Percentiles rank a stretch among this genome's conserved stretches.
Evolutionary conservation across 352 stramenopile species (phyloP).

Genomic region (Bremia lactucae): DNA sequence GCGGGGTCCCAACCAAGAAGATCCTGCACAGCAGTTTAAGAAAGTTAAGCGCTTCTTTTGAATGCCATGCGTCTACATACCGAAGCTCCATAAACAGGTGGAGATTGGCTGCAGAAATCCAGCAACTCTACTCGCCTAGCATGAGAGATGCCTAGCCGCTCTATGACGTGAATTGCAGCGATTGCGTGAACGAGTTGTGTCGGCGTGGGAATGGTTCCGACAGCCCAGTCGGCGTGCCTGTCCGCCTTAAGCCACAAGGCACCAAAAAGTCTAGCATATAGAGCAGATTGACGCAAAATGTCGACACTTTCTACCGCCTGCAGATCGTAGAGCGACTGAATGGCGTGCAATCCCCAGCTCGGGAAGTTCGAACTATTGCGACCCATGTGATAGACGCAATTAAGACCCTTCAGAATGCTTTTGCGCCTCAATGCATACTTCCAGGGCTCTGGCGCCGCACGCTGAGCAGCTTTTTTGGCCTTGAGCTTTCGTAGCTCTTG

Average conservation of each 20-base stretch:
- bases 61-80: slow-evolving; percentile 12
- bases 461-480: slow-evolving; percentile 58
- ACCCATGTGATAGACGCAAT: slow-evolving; percentile 31
- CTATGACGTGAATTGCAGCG: slow-evolving; percentile 56
- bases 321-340: slow-evolving; percentile 58
- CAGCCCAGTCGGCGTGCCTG: slow-evolving; percentile 32
- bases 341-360: slow-evolving; percentile 37
- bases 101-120: slow-evolving; percentile 41
- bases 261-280: slow-evolving; percentile 49
- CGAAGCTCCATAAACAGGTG: slow-evolving; percentile 36
- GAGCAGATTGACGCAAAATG: slow-evolving; percentile 27
- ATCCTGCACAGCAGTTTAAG: slow-evolving; percentile 26
- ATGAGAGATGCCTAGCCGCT: slow-evolving; percentile 61
- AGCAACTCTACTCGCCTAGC: slow-evolving; percentile 51
- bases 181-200: slow-evolving; percentile 49
- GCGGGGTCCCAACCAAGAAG: slow-evolving; percentile 80
- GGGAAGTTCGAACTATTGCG: slow-evolving; percentile 15
- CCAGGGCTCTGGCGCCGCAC: slow-evolving; percentile 44
- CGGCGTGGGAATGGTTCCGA: slow-evolving; percentile 27
- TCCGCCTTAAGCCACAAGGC: slow-evolving; percentile 43
- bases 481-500: slow-evolving; percentile 74
- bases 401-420: slow-evolving; percentile 30
- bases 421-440: slow-evolving; percentile 37
- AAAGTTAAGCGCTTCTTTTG: background rate
- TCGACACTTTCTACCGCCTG: slow-evolving; percentile 40